Conservation (phyloP, 2,329 filamentous ascomycete genomes). For the Ceratocystis papillata region DNA sequence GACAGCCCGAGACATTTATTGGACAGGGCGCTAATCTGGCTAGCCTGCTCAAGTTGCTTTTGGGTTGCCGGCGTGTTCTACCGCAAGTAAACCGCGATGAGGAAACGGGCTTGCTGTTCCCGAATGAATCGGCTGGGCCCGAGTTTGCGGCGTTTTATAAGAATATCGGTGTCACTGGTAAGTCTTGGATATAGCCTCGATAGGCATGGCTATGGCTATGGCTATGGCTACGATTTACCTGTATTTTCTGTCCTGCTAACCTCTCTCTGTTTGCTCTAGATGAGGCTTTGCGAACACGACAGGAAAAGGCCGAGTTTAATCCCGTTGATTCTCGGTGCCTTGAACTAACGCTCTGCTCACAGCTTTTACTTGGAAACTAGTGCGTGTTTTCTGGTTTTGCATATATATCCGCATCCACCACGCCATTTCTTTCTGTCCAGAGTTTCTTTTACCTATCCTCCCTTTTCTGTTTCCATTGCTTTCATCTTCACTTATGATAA, state of each 20-base stretch:
- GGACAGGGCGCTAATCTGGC: constrained; percentile 50
- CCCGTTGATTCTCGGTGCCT: constrained; percentile 41
- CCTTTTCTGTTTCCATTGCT: background rate
- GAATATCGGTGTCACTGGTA: constrained; percentile 47
- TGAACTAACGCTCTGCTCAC: constrained; percentile 42
- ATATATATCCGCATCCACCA: background rate
- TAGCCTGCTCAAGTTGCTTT: constrained; percentile 49
- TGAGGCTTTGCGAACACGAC: constrained; percentile 35
- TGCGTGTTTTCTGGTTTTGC: background rate
- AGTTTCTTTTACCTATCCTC: background rate
- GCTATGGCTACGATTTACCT: background rate
- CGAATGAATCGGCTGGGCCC: constrained; percentile 39
- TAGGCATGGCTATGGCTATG: background rate
- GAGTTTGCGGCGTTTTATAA: constrained; percentile 44
- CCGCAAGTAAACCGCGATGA: constrained; percentile 41
- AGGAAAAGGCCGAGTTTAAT: constrained; percentile 43
- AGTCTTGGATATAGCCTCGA: constrained; percentile 29
- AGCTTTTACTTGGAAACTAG: constrained; percentile 33
- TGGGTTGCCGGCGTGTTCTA: constrained; percentile 49
- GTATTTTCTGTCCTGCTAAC: constrained; percentile 9
- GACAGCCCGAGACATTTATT: constrained; percentile 45
- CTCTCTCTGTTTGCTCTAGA: constrained; percentile 18
- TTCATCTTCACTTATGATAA: background rate
- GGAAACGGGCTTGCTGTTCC: constrained; percentile 38
- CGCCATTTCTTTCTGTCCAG: background rate